phyloP scores from a whole-genome alignment of 1,139 yeast species.

The Blastobotrys apis region DNA sequence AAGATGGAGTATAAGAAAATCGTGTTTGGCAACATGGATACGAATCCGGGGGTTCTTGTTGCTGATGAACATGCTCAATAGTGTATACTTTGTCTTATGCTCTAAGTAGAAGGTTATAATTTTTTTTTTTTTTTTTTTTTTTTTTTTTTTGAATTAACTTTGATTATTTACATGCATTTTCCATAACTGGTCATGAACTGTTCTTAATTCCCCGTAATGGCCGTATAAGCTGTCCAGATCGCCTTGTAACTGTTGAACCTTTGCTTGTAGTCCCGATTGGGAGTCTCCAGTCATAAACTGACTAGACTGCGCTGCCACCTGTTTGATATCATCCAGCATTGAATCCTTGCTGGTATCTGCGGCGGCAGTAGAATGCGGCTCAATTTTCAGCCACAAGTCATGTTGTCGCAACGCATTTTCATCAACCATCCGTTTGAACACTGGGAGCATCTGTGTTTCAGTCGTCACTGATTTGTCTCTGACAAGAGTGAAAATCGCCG shows the following conservation, averaged over 20 bases:
- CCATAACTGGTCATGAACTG: conserved; percentile 30
- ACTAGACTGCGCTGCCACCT: conserved; percentile 17
- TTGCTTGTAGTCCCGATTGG: conserved; percentile 23
- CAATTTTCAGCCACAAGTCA: conserved; percentile 24
- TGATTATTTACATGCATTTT: conserved; percentile 20
- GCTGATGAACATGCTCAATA: conserved; percentile 23
- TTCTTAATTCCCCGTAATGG: conserved; percentile 23
- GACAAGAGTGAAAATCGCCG: conserved; percentile 13
- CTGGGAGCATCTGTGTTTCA: conserved; percentile 19
- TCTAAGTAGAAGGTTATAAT: background rate
- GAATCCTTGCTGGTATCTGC: background rate
- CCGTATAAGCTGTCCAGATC: conserved; percentile 24
- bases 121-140: background rate
- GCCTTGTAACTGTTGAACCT: conserved; percentile 25
- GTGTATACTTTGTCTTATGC: background rate
- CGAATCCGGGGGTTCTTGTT: conserved; percentile 20
- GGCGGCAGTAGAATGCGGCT: background rate
- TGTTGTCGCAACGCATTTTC: conserved; percentile 22
- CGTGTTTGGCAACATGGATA: conserved; percentile 18
- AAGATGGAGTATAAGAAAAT: conserved; percentile 22
- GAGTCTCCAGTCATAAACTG: conserved; percentile 20
- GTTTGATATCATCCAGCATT: conserved; percentile 12
- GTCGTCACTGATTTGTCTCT: conserved; percentile 1
- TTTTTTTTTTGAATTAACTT: background rate
- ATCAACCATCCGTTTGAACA: conserved; percentile 27